phyloP scores from a whole-genome alignment of 2,329 filamentous ascomycete species.

The Lachnellula hyalina region DNA sequence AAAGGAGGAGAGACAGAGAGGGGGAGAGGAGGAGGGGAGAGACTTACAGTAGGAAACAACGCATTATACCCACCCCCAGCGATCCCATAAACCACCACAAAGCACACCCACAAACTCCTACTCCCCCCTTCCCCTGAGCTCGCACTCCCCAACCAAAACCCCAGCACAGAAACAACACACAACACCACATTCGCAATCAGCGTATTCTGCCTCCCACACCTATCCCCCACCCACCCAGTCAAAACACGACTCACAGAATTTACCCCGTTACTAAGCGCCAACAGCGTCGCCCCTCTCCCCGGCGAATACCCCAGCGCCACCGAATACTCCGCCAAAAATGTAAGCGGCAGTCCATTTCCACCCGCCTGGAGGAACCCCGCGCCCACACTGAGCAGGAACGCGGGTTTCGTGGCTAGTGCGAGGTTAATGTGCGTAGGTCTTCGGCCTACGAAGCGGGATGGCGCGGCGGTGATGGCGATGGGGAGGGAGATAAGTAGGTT shows the following conservation, averaged over 20 bases:
- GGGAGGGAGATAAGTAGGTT: conserved; percentile 36
- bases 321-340: conserved; percentile 44
- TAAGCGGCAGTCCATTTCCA: conserved; percentile 42
- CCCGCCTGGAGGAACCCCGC: conserved; percentile 39
- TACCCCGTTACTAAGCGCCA: conserved; percentile 42
- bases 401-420: conserved; percentile 33
- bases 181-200: conserved; percentile 38
- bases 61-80: conserved; percentile 41
- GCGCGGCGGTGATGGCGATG: conserved; percentile 36
- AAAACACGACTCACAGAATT: conserved; percentile 41
- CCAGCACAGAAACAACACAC: conserved; percentile 34
- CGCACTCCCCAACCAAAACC: conserved; percentile 34
- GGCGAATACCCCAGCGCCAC: conserved; percentile 39
- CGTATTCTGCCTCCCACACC: conserved; percentile 43
- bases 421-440: conserved; percentile 36
- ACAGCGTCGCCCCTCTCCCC: conserved; percentile 37
- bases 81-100: conserved; percentile 40
- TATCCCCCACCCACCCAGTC: conserved; percentile 42
- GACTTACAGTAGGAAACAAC: conserved; percentile 37
- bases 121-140: conserved; percentile 18
- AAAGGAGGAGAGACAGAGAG: too few relatives aligned
- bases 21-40: background rate
- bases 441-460: conserved; percentile 35
- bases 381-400: conserved; percentile 38
- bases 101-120: conserved; percentile 36